Percentiles rank a stretch among this genome's conserved stretches.
phyloP scores from a whole-genome alignment of 2,329 filamentous ascomycete genomes.

The Colletotrichum sp. region DNA sequence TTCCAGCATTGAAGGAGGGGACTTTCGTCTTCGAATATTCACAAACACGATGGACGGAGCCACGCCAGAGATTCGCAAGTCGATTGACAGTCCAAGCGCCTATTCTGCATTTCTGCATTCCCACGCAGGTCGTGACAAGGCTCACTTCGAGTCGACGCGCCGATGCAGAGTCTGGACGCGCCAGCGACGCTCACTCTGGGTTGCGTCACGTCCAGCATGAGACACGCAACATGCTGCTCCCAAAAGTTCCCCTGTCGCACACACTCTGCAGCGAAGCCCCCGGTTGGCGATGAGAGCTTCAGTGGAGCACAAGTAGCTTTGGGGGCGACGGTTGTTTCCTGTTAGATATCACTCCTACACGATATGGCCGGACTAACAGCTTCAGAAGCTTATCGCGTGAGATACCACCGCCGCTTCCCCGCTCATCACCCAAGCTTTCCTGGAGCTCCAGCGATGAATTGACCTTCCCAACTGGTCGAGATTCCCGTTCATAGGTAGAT shows the following conservation, averaged over 20 bases:
- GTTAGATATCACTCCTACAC: neutral
- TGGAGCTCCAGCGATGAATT: neutral
- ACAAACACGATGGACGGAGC: neutral
- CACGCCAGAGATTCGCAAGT: neutral
- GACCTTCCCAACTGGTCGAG: slow-evolving; percentile 15
- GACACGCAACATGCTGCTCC: neutral
- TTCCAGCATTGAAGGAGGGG: neutral
- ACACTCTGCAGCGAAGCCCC: slow-evolving; percentile 5
- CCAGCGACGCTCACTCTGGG: neutral
- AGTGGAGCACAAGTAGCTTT: neutral
- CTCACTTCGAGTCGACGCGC: neutral
- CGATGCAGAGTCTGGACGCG: neutral
- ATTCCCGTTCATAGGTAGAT: neutral
- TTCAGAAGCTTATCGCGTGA: neutral
- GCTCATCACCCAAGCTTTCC: slow-evolving; percentile 1
- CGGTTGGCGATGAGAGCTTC: slow-evolving; percentile 1
- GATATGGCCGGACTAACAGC: neutral
- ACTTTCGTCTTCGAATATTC: neutral
- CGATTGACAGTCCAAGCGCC: neutral
- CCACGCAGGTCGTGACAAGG: neutral
- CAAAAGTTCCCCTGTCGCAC: neutral
- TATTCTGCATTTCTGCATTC: neutral
- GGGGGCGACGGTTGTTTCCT: neutral
- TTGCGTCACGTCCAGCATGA: neutral
- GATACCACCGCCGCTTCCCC: neutral